Base-by-base conservation (phyloP, 768 basidiomycete species). In the Amylocystis lapponica region DNA sequence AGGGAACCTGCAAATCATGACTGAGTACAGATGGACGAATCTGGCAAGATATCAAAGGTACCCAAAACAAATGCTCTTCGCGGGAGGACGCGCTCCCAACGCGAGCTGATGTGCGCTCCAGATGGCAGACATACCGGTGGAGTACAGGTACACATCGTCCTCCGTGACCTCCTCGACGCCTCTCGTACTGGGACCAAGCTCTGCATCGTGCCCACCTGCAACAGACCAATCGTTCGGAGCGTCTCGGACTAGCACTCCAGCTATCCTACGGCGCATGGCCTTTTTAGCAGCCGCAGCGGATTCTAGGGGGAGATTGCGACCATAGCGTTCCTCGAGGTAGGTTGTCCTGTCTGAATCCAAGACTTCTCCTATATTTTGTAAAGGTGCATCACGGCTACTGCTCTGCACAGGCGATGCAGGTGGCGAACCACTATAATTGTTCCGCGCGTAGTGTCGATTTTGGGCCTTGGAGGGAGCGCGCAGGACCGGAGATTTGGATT, bases 51-150 rank as follows among this genome's bases (percentile, higher is more conserved):
- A 36, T 33, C 13, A 14, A 16, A 65, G 83, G 49, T 55, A 95
- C 94, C 95, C 95, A 54, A 95, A 97, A 57, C 91, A 95, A 23
- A 94, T 77, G 53, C 89, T 94, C 68, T 94, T 96, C 9, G 79
- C 82, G 9, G 61, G 52, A 30, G 78, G 74, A 23, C 70, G 67
- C 3, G 67, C 71, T 20, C 67, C 64, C 44, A 81, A 66, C 5
- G 76, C 75, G 8, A 92, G 67, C 50, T 86, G 76, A 57, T 96
- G 92, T 0, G 92, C 82, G 56, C 74, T 84, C 87, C 89, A 99
- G 39, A 99, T 95, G 2, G 95, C 93, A 26, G 83, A 66, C 95
- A 99, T 98, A 1, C 95, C 95, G 0, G 81, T 78, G 1, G 90
- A 76, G 55, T 75, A 93, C 20, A 99, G 69, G 61, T 77, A 97